Conservation (phyloP, 2,329 filamentous ascomycete species). For the Monosporascus sp. region DNA sequence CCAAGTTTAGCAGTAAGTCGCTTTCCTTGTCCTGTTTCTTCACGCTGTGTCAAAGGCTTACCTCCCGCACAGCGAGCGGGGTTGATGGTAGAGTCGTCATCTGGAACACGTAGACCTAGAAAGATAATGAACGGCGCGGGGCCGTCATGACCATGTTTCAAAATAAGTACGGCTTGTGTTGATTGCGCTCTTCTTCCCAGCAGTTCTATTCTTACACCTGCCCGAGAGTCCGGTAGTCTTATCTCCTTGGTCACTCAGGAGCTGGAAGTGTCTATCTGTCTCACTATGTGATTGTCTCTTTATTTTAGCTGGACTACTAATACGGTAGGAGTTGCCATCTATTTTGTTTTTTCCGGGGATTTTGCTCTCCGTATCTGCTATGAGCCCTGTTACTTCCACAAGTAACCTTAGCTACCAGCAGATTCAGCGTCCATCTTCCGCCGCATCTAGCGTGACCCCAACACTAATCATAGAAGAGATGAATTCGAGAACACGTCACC, state of each 20-base stretch:
- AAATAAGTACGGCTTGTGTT: conserved; percentile 1
- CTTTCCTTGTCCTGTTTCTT: not conserved
- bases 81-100: conserved; percentile 79
- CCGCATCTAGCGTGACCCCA: not conserved
- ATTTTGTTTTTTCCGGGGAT: not conserved
- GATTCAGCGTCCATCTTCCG: not conserved
- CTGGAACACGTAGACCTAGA: conserved; percentile 57
- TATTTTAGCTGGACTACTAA: conserved; percentile 5
- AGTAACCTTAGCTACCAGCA: conserved; percentile 9
- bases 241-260: conserved; percentile 1
- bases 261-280: conserved; percentile 5
- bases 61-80: conserved; percentile 58
- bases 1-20: conserved; percentile 78
- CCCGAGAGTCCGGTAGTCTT: conserved; percentile 3
- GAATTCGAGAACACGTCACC: not conserved
- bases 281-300: not conserved
- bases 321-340: not conserved
- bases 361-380: conserved; percentile 4
- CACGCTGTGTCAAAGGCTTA: conserved; percentile 20
- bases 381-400: conserved; percentile 8
- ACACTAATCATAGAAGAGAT: not conserved
- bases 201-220: conserved; percentile 7
- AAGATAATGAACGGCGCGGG: conserved; percentile 9
- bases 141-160: not conserved
- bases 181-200: conserved; percentile 3